These are phyloP conservation scores for Wallemia mellicola DNA, from an alignment of 1,284 basidiomycete species.

Conservation along the genomic window DNA sequence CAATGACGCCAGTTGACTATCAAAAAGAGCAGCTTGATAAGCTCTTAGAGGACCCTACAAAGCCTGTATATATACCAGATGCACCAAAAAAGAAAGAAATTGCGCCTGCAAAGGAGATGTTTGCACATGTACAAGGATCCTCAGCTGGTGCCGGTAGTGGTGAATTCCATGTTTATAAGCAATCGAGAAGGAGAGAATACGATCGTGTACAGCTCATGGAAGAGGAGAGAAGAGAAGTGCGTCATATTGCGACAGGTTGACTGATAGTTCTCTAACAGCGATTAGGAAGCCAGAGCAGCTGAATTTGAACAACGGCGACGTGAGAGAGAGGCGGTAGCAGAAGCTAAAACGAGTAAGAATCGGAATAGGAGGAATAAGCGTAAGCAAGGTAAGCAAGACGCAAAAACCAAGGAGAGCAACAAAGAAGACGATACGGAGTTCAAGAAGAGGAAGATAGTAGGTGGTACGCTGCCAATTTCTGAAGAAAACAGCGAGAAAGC, in stretches of 20 bases:
- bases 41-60: conserved; percentile 56
- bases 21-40: conserved; percentile 49
- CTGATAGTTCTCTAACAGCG: conserved; percentile 4
- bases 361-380: conserved; percentile 31
- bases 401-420: conserved; percentile 15
- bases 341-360: conserved; percentile 74
- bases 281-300: conserved; percentile 29
- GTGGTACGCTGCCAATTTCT: conserved; percentile 2
- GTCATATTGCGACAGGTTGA: too few relatives aligned
- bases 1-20: conserved; percentile 32
- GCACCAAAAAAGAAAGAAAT: conserved; percentile 47
- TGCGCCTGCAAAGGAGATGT: conserved; percentile 61
- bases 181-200: conserved; percentile 69
- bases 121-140: conserved; percentile 91
- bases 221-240: conserved; percentile 42
- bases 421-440: not conserved
- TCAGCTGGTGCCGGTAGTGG: conserved; percentile 66
- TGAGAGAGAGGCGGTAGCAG: conserved; percentile 31
- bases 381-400: conserved; percentile 54
- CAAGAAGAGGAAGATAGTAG: conserved; percentile 4
- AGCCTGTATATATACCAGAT: conserved; percentile 41
- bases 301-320: conserved; percentile 37
- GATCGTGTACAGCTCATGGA: conserved; percentile 77
- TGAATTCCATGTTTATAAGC: conserved; percentile 97
- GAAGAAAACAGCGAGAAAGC: too few relatives aligned